These are phyloP conservation scores for Verticillium dahliae DNA, from an alignment of 2,329 filamentous ascomycete species.

Conservation along the genomic window DNA sequence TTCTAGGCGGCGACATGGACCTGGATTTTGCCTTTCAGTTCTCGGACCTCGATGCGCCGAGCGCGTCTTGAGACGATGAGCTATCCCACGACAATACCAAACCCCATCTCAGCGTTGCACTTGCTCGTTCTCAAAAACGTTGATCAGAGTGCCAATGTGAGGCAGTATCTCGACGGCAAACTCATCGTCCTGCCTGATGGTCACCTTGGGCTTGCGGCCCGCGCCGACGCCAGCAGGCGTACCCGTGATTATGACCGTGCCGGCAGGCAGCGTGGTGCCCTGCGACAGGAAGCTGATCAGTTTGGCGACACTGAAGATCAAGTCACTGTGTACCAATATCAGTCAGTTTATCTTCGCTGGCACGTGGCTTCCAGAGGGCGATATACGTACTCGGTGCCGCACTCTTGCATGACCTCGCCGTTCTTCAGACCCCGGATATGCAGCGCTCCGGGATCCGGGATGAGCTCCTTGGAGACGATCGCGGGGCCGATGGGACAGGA, in stretches of 20 bases:
- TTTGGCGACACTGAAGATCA: slow-evolving; percentile 45
- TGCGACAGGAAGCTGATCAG: slow-evolving; percentile 35
- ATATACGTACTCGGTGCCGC: slow-evolving; percentile 17
- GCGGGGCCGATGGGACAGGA: slow-evolving; percentile 47
- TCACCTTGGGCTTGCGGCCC: slow-evolving; percentile 27
- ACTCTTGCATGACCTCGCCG: slow-evolving; percentile 43
- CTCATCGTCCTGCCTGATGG: slow-evolving; percentile 30
- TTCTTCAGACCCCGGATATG: slow-evolving; percentile 39
- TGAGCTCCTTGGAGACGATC: slow-evolving; percentile 34
- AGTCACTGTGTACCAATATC: slow-evolving; percentile 28
- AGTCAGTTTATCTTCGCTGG: slow-evolving; percentile 14
- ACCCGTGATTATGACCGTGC: slow-evolving; percentile 36
- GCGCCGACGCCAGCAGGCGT: slow-evolving; percentile 35
- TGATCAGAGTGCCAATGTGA: slow-evolving; percentile 35
- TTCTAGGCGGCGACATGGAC: slow-evolving; percentile 17
- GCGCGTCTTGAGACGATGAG: not conserved
- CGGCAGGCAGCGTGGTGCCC: slow-evolving; percentile 32
- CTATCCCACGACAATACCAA: not conserved
- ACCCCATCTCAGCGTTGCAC: not conserved
- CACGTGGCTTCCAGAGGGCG: not conserved
- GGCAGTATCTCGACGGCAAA: slow-evolving; percentile 35
- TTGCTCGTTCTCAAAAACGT: slow-evolving; percentile 11
- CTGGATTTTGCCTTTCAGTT: slow-evolving; percentile 14
- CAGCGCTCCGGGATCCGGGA: slow-evolving; percentile 34
- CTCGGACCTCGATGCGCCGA: slow-evolving; percentile 10